Base-by-base conservation (phyloP, 495 filamentous ascomycete species). In the Xeromyces bisporus region DNA sequence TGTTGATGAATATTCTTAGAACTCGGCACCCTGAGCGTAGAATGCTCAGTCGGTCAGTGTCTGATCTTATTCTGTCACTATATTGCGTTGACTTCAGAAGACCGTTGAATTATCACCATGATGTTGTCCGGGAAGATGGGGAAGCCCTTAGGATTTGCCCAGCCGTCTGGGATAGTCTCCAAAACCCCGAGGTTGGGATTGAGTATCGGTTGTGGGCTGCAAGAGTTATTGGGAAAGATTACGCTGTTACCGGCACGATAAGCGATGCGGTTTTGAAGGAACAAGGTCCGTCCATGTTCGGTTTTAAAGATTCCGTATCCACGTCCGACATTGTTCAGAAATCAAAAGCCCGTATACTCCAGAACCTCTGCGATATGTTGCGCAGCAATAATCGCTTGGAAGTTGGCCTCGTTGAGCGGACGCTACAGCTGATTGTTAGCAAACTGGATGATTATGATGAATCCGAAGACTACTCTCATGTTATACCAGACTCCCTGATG, bases 191-290 rank as follows among this genome's bases (percentile, higher is more conserved):
- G 7, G 62, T 75, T 18, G 76, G 75, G 26, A 56, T 62, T 16
- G 66, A 71, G 13, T 96, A 89, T 47, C 54, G 79, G 8, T 53
- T 80, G 3, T 97, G 89, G 89, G 79, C 78, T 23, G 84, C 77
- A 5, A 68, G 73, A 32, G 77, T 85, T 10, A 61, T 97, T 14
- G 89, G 89, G 12, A 69, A 82, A 41, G 75, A 82, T 0, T 96
- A 85, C 53, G 74, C 78, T 26, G 66, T 77, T 3, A 79, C 73
- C 29, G 81, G 81, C 11, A 55, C 69, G 35, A 64, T 80, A 16
- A 41, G 44, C 28, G 48, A 62, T 23, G 38, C 41, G 7, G 37
- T 65, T 8, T 30, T 56, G 14, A 55, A 56, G 27, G 62, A 66
- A 29, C 58, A 61, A 23, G 50, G 55, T 14, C 38, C 44, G 6